Evolutionary conservation across 305 asterid genomes (phyloP), one percentile per base, ranked within the genome.

Genomic region (Fraxinus nigra): DNA sequence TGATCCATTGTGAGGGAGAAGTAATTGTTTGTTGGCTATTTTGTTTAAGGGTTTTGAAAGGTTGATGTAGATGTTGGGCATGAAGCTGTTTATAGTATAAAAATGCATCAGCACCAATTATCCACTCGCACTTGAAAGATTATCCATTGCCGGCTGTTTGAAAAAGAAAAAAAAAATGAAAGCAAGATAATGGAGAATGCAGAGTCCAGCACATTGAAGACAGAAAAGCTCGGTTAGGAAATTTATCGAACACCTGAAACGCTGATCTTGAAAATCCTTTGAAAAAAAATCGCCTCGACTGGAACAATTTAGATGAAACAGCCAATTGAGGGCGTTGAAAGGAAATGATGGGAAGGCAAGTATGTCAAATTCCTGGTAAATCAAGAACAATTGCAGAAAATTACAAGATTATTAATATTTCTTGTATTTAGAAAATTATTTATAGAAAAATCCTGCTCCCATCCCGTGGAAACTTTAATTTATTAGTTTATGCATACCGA

Each of bases 1-100:
- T 72, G 92, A 83, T 83, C 81, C 92, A 78, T 72, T 61, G 78
- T 76, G 51, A 34, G 87, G 59, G 78, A 51, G 75, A 33, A 14
- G 61, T 6, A 30, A 67, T 38, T 79, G 84, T 67, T 63, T 20
- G 56, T 74, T 40, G 24, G 77, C 54, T 72, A 24, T 83, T 77
- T 38, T n/a, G 16, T 54, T 72, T 59, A 70, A 32, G 61, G 40
- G 20, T 73, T 69, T 79, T 22, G 84, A 73, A 59, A 80, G 46
- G 81, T 72, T 43, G 16, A 78, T 54, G 10, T 75, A 85, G 40
- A 79, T 74, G 35, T 16, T 78, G 76, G 82, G 82, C 90, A 85
- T 89, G 82, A 86, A 61, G 20, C 75, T 83, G 16, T 20, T 24
- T 24, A 59, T 20, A 24, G 34, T 22, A 0, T 10, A 24, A 65